Conservation (phyloP, 208 protist genomes). For the Acanthamoeba divionensis region DNA sequence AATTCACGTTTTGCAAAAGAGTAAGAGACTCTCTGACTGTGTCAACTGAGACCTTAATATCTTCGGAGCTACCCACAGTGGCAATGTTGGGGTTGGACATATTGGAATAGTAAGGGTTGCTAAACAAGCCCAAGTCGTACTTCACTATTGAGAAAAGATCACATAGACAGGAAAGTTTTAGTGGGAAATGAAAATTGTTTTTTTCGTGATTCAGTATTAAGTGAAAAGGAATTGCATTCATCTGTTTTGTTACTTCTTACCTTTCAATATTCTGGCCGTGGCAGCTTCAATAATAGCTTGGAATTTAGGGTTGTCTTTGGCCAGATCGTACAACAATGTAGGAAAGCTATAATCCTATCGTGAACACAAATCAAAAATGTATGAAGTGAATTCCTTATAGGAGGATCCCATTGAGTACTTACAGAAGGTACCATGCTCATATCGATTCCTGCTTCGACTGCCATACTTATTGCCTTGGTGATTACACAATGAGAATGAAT, state of each 20-base stretch:
- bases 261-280: slow-evolving; percentile 51
- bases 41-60: not conserved
- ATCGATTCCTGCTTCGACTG: slow-evolving; percentile 61
- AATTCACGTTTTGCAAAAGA: not conserved
- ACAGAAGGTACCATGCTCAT: slow-evolving; percentile 68
- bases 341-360: slow-evolving; percentile 4
- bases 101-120: slow-evolving; percentile 52
- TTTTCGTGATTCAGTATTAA: too few relatives aligned
- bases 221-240: too few relatives aligned
- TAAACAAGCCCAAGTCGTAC: slow-evolving; percentile 57
- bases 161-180: too few relatives aligned
- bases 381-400: not conserved
- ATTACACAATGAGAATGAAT: not conserved
- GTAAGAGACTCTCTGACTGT: not conserved
- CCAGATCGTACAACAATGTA: not conserved
- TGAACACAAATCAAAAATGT: not conserved
- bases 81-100: slow-evolving; percentile 50
- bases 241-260: too few relatives aligned
- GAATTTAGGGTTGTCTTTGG: not conserved
- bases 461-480: slow-evolving; percentile 52
- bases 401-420: not conserved
- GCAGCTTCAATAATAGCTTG: not conserved
- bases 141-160: too few relatives aligned
- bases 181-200: too few relatives aligned
- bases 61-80: not conserved